These are phyloP conservation scores for Tinospora cordifolia DNA, from an alignment of 164 flowering plant genomes.

Conservation along the genomic window DNA sequence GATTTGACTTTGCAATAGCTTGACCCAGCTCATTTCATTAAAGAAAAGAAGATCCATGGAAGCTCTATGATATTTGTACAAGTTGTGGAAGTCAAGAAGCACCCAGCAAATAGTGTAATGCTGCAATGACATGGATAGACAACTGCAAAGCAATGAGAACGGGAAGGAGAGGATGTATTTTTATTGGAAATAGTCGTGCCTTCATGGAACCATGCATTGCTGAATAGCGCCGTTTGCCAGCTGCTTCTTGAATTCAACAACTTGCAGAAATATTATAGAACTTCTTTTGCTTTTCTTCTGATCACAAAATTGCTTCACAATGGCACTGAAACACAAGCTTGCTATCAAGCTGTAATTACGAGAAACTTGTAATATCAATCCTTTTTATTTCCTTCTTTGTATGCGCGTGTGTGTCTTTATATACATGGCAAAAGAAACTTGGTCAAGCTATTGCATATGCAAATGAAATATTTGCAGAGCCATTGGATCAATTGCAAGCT, in stretches of 20 bases:
- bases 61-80: constrained; percentile 1
- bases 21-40: no score
- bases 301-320: constrained; percentile 33
- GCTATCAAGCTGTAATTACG: constrained; percentile 35
- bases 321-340: not conserved
- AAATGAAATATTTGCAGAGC: no score
- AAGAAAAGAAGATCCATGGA: not conserved
- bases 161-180: not conserved
- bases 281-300: not conserved
- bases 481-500: no score
- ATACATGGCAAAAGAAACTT: no score
- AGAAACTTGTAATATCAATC: no score
- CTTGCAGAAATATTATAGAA: not conserved
- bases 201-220: not conserved
- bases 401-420: no score
- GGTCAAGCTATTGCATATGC: no score
- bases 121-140: not conserved
- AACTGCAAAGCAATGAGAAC: not conserved
- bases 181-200: not conserved
- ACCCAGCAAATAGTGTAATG: not conserved
- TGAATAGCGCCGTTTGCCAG: not conserved
- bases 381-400: no score
- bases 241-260: constrained; percentile 5
- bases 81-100: constrained; percentile 4
- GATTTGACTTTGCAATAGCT: no score